Conservation (phyloP, 495 filamentous ascomycete genomes). For the Penicillium cosmopolitanum region DNA sequence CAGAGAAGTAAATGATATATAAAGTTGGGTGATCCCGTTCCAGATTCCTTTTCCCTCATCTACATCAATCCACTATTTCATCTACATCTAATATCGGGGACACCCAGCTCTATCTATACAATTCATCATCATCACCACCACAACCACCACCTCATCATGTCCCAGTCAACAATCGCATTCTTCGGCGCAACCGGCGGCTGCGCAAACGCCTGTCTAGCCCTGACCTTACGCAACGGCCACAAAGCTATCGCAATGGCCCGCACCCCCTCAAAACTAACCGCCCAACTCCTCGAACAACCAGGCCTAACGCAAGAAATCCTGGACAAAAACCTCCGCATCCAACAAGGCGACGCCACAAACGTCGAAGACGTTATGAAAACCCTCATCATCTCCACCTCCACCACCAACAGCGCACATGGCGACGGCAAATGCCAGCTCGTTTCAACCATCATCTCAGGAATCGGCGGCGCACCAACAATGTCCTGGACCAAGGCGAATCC, state of each 20-base stretch:
- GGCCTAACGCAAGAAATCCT: constrained; percentile 37
- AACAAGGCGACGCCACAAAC: constrained; percentile 53
- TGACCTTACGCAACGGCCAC: constrained; percentile 50
- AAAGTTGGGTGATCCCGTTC: no score
- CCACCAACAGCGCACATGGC: not conserved
- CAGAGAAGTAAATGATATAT: no score
- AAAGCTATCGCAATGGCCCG: constrained; percentile 53
- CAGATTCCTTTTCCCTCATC: no score
- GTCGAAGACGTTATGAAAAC: constrained; percentile 33
- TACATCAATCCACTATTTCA: no score
- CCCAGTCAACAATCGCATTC: constrained; percentile 37
- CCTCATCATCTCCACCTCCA: constrained; percentile 18
- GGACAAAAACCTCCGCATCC: constrained; percentile 41
- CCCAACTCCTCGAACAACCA: constrained; percentile 35
- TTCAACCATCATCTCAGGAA: constrained; percentile 47
- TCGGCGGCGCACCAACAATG: constrained; percentile 39
- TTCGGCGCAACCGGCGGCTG: constrained; percentile 52
- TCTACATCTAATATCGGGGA: no score
- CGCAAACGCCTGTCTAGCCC: constrained; percentile 44
- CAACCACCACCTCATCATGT: not conserved
- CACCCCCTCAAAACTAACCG: constrained; percentile 59
- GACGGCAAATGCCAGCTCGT: constrained; percentile 14
- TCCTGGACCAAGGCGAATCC: constrained; percentile 21
- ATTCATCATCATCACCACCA: not conserved
- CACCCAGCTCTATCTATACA: no score